Evolutionary conservation across 768 basidiomycete genomes (phyloP), one percentile per base, ranked within the genome.

Genomic region (Thelephora aurantiotincta): DNA sequence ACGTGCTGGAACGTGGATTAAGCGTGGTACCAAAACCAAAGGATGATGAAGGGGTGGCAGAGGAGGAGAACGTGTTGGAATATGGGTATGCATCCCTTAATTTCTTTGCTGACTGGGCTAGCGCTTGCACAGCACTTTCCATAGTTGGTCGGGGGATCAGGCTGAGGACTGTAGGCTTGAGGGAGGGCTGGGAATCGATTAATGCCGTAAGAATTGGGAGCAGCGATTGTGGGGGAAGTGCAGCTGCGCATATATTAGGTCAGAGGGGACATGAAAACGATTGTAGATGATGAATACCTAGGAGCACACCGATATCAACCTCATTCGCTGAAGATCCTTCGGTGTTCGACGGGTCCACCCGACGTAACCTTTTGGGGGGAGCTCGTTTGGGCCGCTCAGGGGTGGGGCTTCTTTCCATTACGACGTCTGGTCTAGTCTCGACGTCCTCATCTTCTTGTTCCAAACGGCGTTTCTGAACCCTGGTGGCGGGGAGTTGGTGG

Each of bases 361-460:
- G 65, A 43, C 75, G 72, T 37, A 74, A 73, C 50, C 82, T 75
- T 63, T 89, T 88, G 14, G 78, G 80, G 33, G 76, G 68, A 5
- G 72, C 71, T 55, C 80, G 76, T 63, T 79, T 85, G 33, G 74
- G 75, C 38, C 82, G 72, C 61, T 91, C 87, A 13, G 86, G 83
- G 2, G 87, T 87, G 6, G 87, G 85, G 53, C 85, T 87, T 51
- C 83, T 72, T 60, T 88, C 87, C 87, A 90, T 90, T 13, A 78
- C 71, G 46, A 82, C 74, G 54, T 87, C 85, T 49, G 73, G 64
- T 46, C 54, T 63, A 52, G 51, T 50, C 20, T 64, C 62, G 48
- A 75, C 73, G 3, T 64, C 58, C 23, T 82, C 78, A n/a, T 86
- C 83, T 16, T 88, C 85, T 1, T 65, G 60, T 46, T 89, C 86